Conservation (phyloP, 2,329 filamentous ascomycete species). For the Pestalotiopsis sp. region DNA sequence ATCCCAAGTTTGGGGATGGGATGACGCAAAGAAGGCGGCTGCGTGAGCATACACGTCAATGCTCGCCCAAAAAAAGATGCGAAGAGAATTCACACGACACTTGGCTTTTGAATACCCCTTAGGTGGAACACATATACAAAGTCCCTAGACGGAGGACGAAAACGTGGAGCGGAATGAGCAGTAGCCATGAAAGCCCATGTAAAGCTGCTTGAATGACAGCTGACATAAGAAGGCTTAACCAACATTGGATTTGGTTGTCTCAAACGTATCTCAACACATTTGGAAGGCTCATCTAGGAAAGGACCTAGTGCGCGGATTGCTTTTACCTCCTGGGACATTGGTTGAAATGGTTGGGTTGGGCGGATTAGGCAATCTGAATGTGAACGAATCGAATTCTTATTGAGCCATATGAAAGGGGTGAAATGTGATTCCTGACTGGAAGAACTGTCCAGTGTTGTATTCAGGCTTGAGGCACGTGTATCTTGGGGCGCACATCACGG, state of each 20-base stretch:
- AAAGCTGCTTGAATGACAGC: not conserved
- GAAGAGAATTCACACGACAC: not conserved
- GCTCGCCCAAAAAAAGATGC: not conserved
- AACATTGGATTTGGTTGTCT: not conserved
- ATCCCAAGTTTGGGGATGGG: constrained; percentile 96
- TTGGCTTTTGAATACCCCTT: not conserved
- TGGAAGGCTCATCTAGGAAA: not conserved
- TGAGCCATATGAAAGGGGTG: not conserved
- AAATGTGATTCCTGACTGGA: no score
- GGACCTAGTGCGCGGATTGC: not conserved
- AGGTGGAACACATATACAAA: not conserved
- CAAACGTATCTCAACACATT: not conserved
- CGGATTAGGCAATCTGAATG: not conserved
- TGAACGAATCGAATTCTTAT: not conserved
- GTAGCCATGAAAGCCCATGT: not conserved
- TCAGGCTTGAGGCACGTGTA: no score
- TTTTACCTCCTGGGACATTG: not conserved
- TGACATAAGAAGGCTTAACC: not conserved
- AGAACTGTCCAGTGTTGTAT: no score
- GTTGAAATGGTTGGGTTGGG: not conserved
- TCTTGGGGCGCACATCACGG: no score
- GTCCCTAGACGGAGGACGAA: not conserved
- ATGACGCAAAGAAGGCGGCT: constrained; percentile 50
- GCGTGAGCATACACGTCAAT: not conserved
- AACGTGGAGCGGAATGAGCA: not conserved